A percentile compares a stretch with the other conserved stretches of the same genome.
Evolutionary conservation across 2,329 filamentous ascomycete species (phyloP).

Genomic region (Fusarium buharicum): DNA sequence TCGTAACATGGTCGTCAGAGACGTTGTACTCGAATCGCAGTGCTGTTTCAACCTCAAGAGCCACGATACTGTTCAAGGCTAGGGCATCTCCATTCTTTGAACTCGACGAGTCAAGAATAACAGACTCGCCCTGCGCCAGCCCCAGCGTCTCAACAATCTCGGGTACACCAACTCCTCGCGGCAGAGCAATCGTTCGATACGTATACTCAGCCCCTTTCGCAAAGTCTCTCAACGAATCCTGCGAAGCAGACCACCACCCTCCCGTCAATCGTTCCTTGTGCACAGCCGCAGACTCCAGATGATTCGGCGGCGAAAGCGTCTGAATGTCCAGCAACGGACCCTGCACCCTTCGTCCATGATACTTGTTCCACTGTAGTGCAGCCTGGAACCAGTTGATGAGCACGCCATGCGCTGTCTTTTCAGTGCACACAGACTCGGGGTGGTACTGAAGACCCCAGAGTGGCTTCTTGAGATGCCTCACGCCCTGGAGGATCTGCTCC

Average conservation of each 20-base stretch:
- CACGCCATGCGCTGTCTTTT: constrained; percentile 70
- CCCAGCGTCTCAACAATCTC: constrained; percentile 65
- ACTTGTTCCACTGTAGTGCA: constrained; percentile 69
- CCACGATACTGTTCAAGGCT: constrained; percentile 77
- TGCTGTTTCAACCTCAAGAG: constrained; percentile 68
- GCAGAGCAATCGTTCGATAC: constrained; percentile 57
- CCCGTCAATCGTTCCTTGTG: constrained; percentile 17
- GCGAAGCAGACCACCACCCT: constrained; percentile 26
- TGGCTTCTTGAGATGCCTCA: constrained; percentile 73
- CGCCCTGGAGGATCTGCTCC: constrained; percentile 78
- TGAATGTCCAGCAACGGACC: constrained; percentile 35
- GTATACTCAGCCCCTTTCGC: constrained; percentile 48
- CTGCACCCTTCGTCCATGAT: constrained; percentile 29
- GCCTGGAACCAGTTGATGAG: constrained; percentile 80
- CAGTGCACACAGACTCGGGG: constrained; percentile 88
- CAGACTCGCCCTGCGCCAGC: constrained; percentile 55
- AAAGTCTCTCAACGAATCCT: constrained; percentile 23
- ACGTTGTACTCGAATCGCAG: constrained; percentile 67
- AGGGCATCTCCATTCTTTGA: constrained; percentile 56
- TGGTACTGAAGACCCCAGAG: constrained; percentile 93
- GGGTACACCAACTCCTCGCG: constrained; percentile 59
- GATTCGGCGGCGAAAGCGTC: constrained; percentile 42
- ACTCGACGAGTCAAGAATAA: constrained; percentile 70
- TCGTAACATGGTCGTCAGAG: constrained; percentile 54
- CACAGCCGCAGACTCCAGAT: constrained; percentile 37